These are phyloP conservation scores for Lolium rigidum DNA, from an alignment of 176 grass and related monocot genomes.

Conservation along the genomic window DNA sequence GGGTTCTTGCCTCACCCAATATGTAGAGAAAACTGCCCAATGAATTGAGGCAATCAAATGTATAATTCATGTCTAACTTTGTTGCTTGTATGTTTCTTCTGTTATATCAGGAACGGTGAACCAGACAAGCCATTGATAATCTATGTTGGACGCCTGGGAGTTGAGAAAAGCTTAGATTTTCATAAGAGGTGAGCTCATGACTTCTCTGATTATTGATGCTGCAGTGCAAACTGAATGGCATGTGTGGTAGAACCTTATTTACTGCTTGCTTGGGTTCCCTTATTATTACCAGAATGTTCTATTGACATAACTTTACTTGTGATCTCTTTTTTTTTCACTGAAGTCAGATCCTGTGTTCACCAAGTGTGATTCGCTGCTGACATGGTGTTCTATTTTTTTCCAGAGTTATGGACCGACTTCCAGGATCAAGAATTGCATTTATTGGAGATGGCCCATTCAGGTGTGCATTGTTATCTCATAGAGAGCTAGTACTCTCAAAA, in stretches of 20 bases:
- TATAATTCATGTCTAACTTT: slow-evolving; percentile 22
- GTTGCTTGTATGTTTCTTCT: slow-evolving; percentile 27
- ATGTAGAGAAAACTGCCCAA: not conserved
- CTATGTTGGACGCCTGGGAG: slow-evolving; percentile 90
- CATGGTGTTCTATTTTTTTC: slow-evolving; percentile 9
- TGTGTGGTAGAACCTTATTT: slow-evolving; percentile 15
- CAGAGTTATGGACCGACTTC: slow-evolving; percentile 74
- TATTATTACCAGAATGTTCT: not conserved
- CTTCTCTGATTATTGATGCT: slow-evolving; percentile 9
- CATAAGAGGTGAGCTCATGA: slow-evolving; percentile 67
- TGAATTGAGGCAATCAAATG: slow-evolving; percentile 18
- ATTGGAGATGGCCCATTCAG: slow-evolving; percentile 68
- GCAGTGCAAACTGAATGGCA: not conserved
- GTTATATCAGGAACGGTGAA: slow-evolving; percentile 63
- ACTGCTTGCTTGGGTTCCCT: not conserved
- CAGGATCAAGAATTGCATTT: slow-evolving; percentile 67
- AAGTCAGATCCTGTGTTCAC: not conserved
- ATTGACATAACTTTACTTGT: not conserved
- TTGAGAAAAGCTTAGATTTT: slow-evolving; percentile 98
- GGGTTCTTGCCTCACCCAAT: not conserved
- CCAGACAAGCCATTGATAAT: slow-evolving; percentile 91
- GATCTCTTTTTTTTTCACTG: not conserved
- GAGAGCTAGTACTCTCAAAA: too few species aligned
- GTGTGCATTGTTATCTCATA: slow-evolving; percentile 18
- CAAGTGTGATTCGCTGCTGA: slow-evolving; percentile 2